Evolutionary conservation across 1,284 basidiomycete genomes (phyloP).

Genomic region (Phylloporus sp.): DNA sequence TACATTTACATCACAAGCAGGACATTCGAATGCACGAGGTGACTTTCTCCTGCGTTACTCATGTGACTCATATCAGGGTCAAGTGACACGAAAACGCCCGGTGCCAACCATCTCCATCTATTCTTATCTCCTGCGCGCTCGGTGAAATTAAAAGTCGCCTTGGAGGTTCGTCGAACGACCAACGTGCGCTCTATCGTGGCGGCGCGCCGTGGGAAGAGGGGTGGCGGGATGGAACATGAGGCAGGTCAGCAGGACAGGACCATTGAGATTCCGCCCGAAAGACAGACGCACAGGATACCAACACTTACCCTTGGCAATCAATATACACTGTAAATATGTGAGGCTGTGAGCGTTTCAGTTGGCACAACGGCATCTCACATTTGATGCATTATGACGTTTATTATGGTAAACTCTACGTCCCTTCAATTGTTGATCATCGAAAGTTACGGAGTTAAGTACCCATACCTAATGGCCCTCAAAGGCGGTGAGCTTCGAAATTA

Average conservation of each 20-base stretch:
- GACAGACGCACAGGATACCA: background rate
- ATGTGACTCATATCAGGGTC: background rate
- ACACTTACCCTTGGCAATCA: background rate
- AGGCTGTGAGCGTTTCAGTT: background rate
- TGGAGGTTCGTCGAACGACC: background rate
- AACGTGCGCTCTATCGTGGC: background rate
- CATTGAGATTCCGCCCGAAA: background rate
- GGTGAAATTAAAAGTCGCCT: background rate
- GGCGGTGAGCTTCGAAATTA: background rate
- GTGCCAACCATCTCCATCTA: background rate
- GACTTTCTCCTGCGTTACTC: background rate
- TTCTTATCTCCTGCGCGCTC: background rate
- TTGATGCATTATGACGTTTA: background rate
- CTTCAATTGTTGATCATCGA: constrained; percentile 2
- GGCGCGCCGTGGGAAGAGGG: background rate
- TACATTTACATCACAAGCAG: too few species aligned
- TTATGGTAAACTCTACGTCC: constrained; percentile 4
- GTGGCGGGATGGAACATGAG: background rate
- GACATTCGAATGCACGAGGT: too few species aligned
- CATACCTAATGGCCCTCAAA: background rate
- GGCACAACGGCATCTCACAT: background rate
- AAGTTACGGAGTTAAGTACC: background rate
- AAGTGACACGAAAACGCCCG: background rate
- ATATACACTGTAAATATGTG: background rate
- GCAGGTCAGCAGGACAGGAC: background rate